phyloP scores from a whole-genome alignment of 108 stramenopile genomes.

The Skeletonema potamos region DNA sequence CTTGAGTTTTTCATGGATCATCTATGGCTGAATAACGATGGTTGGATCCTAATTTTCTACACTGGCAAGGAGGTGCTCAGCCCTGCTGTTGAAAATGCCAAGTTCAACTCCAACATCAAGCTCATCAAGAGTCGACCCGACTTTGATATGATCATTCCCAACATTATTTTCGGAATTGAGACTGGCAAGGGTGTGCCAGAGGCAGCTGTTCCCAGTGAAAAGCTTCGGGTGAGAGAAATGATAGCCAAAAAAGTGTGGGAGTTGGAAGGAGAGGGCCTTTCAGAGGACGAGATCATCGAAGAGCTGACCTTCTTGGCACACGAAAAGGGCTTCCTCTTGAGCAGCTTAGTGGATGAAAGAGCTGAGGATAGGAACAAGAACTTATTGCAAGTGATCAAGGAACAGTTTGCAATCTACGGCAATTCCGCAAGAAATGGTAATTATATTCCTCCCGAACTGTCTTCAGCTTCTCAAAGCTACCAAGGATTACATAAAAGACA shows the following conservation, averaged over 20 bases:
- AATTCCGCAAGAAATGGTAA: neutral
- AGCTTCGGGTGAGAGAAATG: conserved; percentile 3
- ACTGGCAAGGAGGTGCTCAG: conserved; percentile 43
- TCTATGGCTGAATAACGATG: conserved; percentile 44
- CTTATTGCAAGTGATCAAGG: conserved; percentile 12
- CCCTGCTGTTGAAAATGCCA: conserved; percentile 9
- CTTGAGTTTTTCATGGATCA: conserved; percentile 56
- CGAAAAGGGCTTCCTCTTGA: conserved; percentile 23
- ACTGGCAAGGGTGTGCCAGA: conserved; percentile 32
- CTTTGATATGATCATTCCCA: conserved; percentile 31
- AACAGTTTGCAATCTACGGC: conserved; percentile 1
- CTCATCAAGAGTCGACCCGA: conserved; percentile 42
- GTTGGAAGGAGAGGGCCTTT: conserved; percentile 6
- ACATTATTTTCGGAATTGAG: conserved; percentile 46
- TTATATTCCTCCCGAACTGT: neutral
- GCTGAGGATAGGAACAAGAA: neutral
- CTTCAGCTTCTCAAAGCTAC: neutral
- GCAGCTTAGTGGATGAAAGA: conserved; percentile 12
- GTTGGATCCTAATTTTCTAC: conserved; percentile 54
- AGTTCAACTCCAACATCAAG: conserved; percentile 26
- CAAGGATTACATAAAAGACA: conserved; percentile 2
- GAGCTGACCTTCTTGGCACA: conserved; percentile 30
- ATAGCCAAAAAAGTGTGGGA: conserved; percentile 7
- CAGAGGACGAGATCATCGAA: conserved; percentile 17
- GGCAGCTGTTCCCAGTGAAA: conserved; percentile 7